Conservation (phyloP, 2,329 filamentous ascomycete species). For the Cordyceps farinosa region DNA sequence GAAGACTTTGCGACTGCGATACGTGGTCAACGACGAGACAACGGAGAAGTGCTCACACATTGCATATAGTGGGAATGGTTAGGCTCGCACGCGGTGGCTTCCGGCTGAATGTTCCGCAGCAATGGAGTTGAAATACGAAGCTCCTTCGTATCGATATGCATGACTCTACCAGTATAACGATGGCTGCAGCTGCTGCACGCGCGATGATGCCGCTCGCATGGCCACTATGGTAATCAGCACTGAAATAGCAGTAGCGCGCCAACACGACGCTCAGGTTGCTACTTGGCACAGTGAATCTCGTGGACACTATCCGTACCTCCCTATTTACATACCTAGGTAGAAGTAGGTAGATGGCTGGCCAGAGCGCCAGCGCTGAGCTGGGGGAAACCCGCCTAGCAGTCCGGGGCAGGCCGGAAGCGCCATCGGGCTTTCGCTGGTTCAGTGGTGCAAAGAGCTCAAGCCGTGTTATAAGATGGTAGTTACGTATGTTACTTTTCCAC, state of each 20-base stretch:
- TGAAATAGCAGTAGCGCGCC: background rate
- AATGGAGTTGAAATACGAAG: background rate
- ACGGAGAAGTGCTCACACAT: background rate
- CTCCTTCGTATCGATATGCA: background rate
- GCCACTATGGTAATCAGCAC: background rate
- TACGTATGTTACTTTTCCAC: background rate
- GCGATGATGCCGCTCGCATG: conserved; percentile 1
- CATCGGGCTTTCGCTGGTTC: background rate
- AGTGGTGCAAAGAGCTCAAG: background rate
- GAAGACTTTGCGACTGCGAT: background rate
- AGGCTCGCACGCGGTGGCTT: background rate
- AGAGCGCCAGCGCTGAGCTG: background rate
- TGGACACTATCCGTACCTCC: background rate
- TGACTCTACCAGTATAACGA: background rate
- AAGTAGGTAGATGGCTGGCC: background rate
- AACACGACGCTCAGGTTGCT: background rate
- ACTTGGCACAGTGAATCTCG: background rate
- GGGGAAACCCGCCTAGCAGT: conserved; percentile 2
- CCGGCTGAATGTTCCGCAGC: background rate
- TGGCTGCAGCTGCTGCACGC: background rate
- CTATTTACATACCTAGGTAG: too few relatives aligned
- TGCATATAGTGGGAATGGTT: background rate
- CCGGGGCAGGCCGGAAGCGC: conserved; percentile 7
- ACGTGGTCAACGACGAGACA: background rate
- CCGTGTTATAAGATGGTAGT: background rate